Evolutionary conservation across 2,329 filamentous ascomycete species (phyloP).

Genomic region (Alternaria triticina): DNA sequence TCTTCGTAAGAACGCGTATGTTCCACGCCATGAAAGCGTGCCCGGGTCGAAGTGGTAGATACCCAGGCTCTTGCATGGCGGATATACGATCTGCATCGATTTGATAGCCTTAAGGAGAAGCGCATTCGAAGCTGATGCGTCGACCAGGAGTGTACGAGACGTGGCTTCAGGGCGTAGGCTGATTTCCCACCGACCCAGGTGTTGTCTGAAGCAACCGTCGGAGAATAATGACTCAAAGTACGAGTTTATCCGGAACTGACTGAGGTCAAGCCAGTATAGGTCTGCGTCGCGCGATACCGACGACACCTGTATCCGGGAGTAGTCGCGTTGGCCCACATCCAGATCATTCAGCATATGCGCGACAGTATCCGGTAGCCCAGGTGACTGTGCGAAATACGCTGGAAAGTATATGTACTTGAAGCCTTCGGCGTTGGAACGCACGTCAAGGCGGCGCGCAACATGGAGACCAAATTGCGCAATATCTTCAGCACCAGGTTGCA

Average conservation of each 20-base stretch:
- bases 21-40: too few relatives aligned
- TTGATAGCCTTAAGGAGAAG: too few relatives aligned
- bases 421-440: too few relatives aligned
- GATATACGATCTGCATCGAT: too few relatives aligned
- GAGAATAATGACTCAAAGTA: neutral
- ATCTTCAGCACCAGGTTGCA: too few relatives aligned
- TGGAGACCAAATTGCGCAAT: too few relatives aligned
- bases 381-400: too few relatives aligned
- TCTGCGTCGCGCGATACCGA: neutral
- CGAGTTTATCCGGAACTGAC: neutral
- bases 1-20: too few relatives aligned
- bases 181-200: neutral
- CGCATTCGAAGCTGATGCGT: rapidly evolving
- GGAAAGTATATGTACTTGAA: too few relatives aligned
- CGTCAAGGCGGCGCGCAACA: too few relatives aligned
- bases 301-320: rapidly evolving
- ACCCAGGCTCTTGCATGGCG: too few relatives aligned
- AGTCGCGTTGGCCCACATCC: neutral
- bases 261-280: neutral
- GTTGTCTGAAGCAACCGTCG: neutral
- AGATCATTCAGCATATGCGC: neutral
- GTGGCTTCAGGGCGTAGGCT: neutral
- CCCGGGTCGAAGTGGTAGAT: too few relatives aligned
- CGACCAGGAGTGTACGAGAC: rapidly evolving
- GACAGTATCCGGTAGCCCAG: rapidly evolving